Evolutionary conservation across 306 rosid species (phyloP).

Genomic region (Rosa chinensis): DNA sequence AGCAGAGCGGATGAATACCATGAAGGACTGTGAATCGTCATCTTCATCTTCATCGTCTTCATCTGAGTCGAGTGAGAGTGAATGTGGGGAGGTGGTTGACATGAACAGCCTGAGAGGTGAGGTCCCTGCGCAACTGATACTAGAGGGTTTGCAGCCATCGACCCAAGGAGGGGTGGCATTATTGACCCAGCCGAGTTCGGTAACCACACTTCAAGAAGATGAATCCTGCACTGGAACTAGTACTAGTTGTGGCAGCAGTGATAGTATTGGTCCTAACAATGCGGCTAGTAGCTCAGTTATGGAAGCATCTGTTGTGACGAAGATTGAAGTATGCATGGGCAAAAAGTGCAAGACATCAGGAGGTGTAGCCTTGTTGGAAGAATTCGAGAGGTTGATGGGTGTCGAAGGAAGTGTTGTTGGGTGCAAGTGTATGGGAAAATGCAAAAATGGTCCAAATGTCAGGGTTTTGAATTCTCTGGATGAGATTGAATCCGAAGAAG

Average conservation of each 20-base stretch:
- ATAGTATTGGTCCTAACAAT: slow-evolving; percentile 16
- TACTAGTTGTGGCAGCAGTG: slow-evolving; percentile 20
- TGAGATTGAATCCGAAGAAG: slow-evolving; percentile 30
- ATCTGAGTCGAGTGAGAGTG: slow-evolving; percentile 70
- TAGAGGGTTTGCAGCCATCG: slow-evolving; percentile 16
- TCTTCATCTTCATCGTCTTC: slow-evolving; percentile 61
- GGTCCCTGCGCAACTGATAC: slow-evolving; percentile 24
- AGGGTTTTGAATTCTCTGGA: slow-evolving; percentile 44
- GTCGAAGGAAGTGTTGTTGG: slow-evolving; percentile 64
- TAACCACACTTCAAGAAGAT: slow-evolving; percentile 14
- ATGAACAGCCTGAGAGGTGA: slow-evolving; percentile 33
- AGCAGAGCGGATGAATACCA: slow-evolving; percentile 38
- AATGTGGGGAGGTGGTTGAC: slow-evolving; percentile 49
- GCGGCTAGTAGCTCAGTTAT: slow-evolving; percentile 1
- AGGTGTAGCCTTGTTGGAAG: slow-evolving; percentile 55
- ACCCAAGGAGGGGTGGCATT: slow-evolving; percentile 14
- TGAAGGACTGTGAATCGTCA: slow-evolving; percentile 39
- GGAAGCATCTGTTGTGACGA: slow-evolving; percentile 31
- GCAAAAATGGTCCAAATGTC: slow-evolving; percentile 83
- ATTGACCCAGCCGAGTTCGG: slow-evolving; percentile 13
- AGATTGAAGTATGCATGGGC: slow-evolving; percentile 94
- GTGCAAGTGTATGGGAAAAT: slow-evolving; percentile 95
- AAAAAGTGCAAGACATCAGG: slow-evolving; percentile 75
- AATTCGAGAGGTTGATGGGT: slow-evolving; percentile 60
- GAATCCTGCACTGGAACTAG: slow-evolving; percentile 29